Conservation (phyloP, 768 basidiomycete genomes). For the Tylopilus balloui region DNA sequence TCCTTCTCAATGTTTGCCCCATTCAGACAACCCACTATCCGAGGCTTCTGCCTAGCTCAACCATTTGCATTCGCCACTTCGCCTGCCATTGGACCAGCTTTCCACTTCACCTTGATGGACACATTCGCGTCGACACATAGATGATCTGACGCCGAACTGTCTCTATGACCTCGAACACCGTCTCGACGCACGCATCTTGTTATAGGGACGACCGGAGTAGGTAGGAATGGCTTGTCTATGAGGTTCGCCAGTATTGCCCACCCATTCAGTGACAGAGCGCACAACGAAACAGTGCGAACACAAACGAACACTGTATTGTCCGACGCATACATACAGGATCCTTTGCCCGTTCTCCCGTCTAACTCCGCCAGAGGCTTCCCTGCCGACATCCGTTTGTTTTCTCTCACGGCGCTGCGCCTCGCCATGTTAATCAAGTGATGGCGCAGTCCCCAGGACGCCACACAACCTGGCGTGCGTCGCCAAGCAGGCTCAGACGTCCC, state of each 20-base stretch:
- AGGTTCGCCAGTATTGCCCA: slow-evolving; percentile 37
- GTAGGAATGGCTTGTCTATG: slow-evolving; percentile 74
- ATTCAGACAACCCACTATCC: no score
- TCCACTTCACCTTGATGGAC: slow-evolving; percentile 52
- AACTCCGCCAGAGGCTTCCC: slow-evolving; percentile 35
- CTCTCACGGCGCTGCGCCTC: no score
- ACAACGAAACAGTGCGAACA: slow-evolving; percentile 59
- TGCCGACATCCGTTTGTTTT: slow-evolving; percentile 32
- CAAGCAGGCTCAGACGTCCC: slow-evolving; percentile 59
- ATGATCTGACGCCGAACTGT: not conserved
- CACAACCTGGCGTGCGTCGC: slow-evolving; percentile 57
- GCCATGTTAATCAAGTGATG: slow-evolving; percentile 53
- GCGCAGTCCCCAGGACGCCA: slow-evolving; percentile 62
- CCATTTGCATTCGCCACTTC: slow-evolving; percentile 63
- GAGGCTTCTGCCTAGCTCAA: slow-evolving; percentile 57
- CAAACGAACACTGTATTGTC: slow-evolving; percentile 77
- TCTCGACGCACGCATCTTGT: slow-evolving; percentile 54
- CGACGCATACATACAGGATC: slow-evolving; percentile 66
- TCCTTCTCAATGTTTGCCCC: not conserved
- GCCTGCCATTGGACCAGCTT: slow-evolving; percentile 53
- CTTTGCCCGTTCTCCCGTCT: slow-evolving; percentile 74
- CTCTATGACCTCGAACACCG: slow-evolving; percentile 50
- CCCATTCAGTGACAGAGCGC: not conserved
- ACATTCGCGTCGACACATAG: slow-evolving; percentile 28
- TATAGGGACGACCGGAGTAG: slow-evolving; percentile 57